Evolutionary conservation across 2,329 filamentous ascomycete genomes (phyloP).

Genomic region (Claviceps sp.): DNA sequence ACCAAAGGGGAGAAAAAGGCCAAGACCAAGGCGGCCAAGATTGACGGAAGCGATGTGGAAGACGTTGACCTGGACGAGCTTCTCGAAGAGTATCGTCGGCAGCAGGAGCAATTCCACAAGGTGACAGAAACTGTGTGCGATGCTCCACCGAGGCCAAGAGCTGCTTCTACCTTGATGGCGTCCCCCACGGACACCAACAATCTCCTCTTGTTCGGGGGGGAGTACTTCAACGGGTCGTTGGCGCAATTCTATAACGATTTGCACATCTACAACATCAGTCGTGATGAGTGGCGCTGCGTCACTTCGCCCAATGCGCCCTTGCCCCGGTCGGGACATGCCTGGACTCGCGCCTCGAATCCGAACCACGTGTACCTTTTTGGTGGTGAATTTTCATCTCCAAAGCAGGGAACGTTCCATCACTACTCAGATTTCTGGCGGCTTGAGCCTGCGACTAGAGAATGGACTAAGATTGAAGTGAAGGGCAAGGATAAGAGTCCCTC

Average conservation of each 20-base stretch:
- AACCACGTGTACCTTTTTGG: constrained; percentile 85
- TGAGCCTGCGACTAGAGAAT: constrained; percentile 73
- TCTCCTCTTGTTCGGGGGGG: constrained; percentile 82
- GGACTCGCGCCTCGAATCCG: constrained; percentile 77
- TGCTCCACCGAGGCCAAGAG: constrained; percentile 61
- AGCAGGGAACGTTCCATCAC: constrained; percentile 97
- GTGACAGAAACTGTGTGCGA: constrained; percentile 68
- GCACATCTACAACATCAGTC: constrained; percentile 61
- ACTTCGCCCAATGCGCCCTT: constrained; percentile 85
- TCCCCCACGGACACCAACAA: constrained; percentile 80
- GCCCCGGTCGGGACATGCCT: constrained; percentile 84
- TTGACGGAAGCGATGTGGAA: constrained; percentile 75
- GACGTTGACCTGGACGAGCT: constrained; percentile 89
- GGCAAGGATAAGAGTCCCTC: constrained; percentile 68
- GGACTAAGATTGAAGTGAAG: constrained; percentile 73
- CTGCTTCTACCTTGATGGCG: constrained; percentile 70
- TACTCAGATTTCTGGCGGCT: constrained; percentile 98
- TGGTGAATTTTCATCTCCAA: constrained; percentile 90
- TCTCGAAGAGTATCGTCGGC: constrained; percentile 80
- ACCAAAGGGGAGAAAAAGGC: constrained; percentile 83
- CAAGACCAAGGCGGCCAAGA: constrained; percentile 55
- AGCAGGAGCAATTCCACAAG: constrained; percentile 89
- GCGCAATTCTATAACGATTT: constrained; percentile 60
- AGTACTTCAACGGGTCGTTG: constrained; percentile 86
- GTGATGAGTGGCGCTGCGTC: constrained; percentile 81